phyloP scores from a whole-genome alignment of 108 stramenopile genomes.

The Poteriospumella lacustris region DNA sequence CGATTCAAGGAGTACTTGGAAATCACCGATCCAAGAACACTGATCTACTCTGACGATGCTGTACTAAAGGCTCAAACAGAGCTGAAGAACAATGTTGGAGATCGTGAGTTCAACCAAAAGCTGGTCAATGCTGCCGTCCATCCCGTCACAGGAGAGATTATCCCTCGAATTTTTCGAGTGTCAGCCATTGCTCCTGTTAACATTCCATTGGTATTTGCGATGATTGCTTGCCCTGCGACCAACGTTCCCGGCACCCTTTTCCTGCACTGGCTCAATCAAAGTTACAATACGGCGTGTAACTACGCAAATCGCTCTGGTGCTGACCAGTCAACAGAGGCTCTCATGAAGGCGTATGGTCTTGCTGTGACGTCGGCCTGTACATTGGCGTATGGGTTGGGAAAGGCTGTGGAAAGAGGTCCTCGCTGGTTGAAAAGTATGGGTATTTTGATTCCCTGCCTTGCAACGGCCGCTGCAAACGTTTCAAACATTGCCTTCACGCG shows the following conservation, averaged over 20 bases:
- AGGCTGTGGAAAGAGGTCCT: neutral
- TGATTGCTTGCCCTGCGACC: constrained; percentile 20
- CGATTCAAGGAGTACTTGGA: neutral
- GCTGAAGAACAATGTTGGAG: neutral
- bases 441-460: constrained; percentile 8
- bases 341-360: neutral
- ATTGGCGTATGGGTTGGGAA: neutral
- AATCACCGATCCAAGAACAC: constrained; percentile 1
- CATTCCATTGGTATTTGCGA: constrained; percentile 24
- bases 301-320: constrained; percentile 24
- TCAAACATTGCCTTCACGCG: constrained; percentile 8
- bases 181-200: constrained; percentile 29
- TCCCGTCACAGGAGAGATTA: constrained; percentile 14
- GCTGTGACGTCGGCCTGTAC: constrained; percentile 3
- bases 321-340: neutral
- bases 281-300: constrained; percentile 25
- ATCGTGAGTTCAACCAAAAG: neutral
- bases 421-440: neutral
- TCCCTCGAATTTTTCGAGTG: constrained; percentile 20
- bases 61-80: neutral
- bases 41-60: neutral
- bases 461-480: constrained; percentile 3
- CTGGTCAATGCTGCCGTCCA: constrained; percentile 18
- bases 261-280: constrained; percentile 32
- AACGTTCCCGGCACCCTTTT: neutral